phyloP scores from a whole-genome alignment of 2,329 filamentous ascomycete species.

The Paradendryphiella salina region DNA sequence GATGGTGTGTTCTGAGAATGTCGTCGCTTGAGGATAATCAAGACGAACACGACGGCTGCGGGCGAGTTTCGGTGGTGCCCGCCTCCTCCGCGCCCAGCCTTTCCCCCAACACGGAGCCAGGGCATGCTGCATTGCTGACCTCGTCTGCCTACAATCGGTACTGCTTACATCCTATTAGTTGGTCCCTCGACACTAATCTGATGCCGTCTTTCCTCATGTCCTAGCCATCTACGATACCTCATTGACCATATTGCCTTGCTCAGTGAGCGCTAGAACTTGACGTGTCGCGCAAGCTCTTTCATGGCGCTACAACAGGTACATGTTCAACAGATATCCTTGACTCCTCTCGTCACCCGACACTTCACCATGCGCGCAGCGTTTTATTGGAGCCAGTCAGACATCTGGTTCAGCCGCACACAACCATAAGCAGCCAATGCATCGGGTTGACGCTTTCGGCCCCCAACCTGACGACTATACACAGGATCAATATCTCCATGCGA shows the following conservation, averaged over 20 bases:
- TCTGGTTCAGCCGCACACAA: slow-evolving; percentile 16
- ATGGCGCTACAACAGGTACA: slow-evolving; percentile 2
- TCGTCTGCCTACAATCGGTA: background rate
- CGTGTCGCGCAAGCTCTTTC: background rate
- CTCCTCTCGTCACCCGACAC: background rate
- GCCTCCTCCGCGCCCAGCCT: background rate
- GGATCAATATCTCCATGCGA: background rate
- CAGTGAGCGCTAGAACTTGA: background rate
- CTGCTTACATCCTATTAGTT: background rate
- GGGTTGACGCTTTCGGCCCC: slow-evolving; percentile 12
- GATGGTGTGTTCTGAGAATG: too few relatives aligned
- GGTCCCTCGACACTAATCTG: too few relatives aligned
- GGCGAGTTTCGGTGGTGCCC: background rate
- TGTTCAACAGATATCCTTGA: background rate
- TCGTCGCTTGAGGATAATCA: too few relatives aligned
- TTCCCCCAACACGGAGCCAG: background rate
- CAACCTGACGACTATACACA: slow-evolving; percentile 10
- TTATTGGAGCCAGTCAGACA: background rate
- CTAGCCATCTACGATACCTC: background rate
- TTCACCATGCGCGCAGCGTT: background rate
- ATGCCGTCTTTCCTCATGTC: background rate
- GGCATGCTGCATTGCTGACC: background rate
- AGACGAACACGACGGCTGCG: too few relatives aligned
- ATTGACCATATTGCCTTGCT: slow-evolving; percentile 1
- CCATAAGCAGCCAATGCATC: slow-evolving; percentile 12